These are phyloP conservation scores for Actinidia arguta DNA, from an alignment of 179 eudicot species.

Conservation along the genomic window DNA sequence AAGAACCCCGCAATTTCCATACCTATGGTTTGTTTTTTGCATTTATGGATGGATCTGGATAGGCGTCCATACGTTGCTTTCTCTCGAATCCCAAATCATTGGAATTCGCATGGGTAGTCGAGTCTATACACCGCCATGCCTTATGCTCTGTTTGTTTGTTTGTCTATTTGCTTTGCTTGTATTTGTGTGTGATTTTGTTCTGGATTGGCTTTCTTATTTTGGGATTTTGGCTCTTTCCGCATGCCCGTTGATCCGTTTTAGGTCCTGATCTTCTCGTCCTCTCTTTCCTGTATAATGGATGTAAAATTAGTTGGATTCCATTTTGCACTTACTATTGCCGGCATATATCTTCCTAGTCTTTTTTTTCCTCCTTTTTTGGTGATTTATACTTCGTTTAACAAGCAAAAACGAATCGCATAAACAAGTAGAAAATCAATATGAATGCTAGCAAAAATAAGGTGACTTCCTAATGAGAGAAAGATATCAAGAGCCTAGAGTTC, in stretches of 20 bases:
- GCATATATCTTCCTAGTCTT: too few species aligned
- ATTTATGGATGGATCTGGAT: background rate
- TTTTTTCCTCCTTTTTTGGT: background rate
- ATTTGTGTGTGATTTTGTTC: background rate
- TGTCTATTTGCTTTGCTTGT: background rate
- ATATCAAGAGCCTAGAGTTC: too few species aligned
- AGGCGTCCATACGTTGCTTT: background rate
- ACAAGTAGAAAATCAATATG: too few species aligned
- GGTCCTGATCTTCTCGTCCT: too few species aligned
- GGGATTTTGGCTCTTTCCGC: background rate
- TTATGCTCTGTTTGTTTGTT: background rate
- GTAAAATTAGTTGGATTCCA: background rate
- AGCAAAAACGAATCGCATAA: too few species aligned
- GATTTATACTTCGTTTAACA: background rate
- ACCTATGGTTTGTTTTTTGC: background rate
- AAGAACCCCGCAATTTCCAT: background rate
- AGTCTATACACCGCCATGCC: background rate
- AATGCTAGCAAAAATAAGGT: too few species aligned
- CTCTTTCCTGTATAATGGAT: background rate
- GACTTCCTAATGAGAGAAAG: too few species aligned
- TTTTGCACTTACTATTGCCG: too few species aligned
- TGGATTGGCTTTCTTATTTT: background rate
- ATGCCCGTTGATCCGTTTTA: background rate
- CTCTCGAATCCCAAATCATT: background rate
- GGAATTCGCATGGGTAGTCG: background rate